Conservation (phyloP, 306 rosid species). For the Vicia sativa region DNA sequence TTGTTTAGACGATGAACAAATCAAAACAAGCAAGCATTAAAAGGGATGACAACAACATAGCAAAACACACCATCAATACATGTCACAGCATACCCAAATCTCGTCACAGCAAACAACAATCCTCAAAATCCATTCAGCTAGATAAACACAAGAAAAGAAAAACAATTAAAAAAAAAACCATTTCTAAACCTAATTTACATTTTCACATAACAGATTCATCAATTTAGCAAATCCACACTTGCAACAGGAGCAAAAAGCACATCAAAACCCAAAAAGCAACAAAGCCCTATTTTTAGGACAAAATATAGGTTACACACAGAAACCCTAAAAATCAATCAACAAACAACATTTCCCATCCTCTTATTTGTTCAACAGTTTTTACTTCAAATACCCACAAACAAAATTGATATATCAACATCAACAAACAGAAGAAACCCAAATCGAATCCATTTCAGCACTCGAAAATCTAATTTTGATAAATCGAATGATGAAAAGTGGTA, state of each 20-base stretch:
- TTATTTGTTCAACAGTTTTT: background rate
- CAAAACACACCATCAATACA: background rate
- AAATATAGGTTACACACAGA: background rate
- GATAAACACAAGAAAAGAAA: slow-evolving; percentile 12
- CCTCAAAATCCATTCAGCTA: slow-evolving; percentile 9
- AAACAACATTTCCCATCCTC: background rate
- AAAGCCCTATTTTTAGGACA: background rate
- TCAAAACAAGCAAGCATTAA: slow-evolving; percentile 21
- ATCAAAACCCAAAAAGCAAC: slow-evolving; percentile 20
- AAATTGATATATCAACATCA: background rate
- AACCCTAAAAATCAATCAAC: slow-evolving; percentile 12
- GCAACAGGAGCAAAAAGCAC: slow-evolving; percentile 3
- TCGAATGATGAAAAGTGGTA: slow-evolving; percentile 9
- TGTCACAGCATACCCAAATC: background rate
- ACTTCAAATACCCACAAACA: background rate
- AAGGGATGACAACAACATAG: background rate
- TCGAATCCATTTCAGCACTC: background rate
- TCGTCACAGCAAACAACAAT: background rate
- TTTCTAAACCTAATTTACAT: slow-evolving; percentile 17
- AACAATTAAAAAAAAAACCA: background rate
- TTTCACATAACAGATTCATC: slow-evolving; percentile 12
- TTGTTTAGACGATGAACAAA: slow-evolving; percentile 1
- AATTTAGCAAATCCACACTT: slow-evolving; percentile 26
- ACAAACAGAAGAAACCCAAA: slow-evolving; percentile 4
- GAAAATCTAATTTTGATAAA: slow-evolving; percentile 11